phyloP scores from a whole-genome alignment of 345 rosid species.

The Pugionium cornutum region DNA sequence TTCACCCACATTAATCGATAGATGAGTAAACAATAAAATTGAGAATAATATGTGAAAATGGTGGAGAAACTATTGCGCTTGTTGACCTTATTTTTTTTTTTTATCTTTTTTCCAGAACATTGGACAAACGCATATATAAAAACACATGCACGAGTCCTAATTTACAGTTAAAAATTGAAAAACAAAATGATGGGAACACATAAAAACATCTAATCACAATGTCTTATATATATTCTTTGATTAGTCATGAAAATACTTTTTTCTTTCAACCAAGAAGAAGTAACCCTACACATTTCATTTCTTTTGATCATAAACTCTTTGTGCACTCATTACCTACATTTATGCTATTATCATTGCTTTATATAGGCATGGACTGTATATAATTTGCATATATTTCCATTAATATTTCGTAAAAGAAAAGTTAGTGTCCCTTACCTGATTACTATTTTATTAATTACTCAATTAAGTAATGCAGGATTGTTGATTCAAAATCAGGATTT shows the following conservation, averaged over 20 bases:
- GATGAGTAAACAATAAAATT: constrained; percentile 5
- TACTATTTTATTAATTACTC: not conserved
- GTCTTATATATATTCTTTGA: constrained; percentile 24
- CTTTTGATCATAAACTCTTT: constrained; percentile 37
- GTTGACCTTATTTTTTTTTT: constrained; percentile 23
- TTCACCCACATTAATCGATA: not conserved
- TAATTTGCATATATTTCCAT: constrained; percentile 34
- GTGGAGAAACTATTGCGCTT: constrained; percentile 41
- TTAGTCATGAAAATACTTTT: constrained; percentile 34
- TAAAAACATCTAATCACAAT: constrained; percentile 35
- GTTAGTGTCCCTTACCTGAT: constrained; percentile 10
- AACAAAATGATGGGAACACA: constrained; percentile 39
- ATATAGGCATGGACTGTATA: constrained; percentile 38
- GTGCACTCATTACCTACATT: constrained; percentile 45
- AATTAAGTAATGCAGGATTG: not conserved
- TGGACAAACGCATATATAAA: constrained; percentile 35
- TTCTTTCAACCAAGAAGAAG: constrained; percentile 39
- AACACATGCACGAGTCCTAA: constrained; percentile 44
- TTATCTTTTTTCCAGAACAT: constrained; percentile 28
- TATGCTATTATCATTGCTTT: constrained; percentile 44
- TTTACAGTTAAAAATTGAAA: constrained; percentile 1
- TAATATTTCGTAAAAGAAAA: constrained; percentile 19
- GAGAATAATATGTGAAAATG: constrained; percentile 22
- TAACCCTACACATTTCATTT: constrained; percentile 42
- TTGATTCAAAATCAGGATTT: constrained; percentile 15